A percentile compares a stretch with the other conserved stretches of the same genome.
These are phyloP conservation scores for Curvularia sp. DNA, from an alignment of 2,329 filamentous ascomycete species.

Conservation along the genomic window DNA sequence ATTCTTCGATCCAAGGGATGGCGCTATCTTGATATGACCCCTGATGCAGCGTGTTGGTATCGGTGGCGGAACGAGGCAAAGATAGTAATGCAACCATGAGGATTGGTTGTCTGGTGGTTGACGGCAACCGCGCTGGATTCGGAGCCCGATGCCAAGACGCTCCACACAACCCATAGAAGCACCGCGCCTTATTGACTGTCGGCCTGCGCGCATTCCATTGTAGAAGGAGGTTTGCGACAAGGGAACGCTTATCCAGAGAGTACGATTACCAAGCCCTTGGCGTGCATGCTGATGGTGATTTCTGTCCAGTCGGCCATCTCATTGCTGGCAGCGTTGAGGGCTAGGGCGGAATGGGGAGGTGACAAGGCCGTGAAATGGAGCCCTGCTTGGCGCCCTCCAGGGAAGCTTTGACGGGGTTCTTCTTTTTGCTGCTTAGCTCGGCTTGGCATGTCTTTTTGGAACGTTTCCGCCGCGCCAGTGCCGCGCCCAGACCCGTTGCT, in stretches of 20 bases:
- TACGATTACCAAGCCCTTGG: slow-evolving; percentile 29
- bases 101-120: background rate
- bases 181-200: slow-evolving; percentile 15
- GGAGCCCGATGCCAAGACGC: background rate
- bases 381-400: slow-evolving; percentile 10
- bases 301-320: slow-evolving; percentile 1
- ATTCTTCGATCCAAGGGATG: background rate
- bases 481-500: slow-evolving; percentile 22
- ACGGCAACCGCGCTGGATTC: background rate
- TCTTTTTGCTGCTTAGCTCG: slow-evolving; percentile 30
- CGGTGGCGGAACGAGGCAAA: background rate
- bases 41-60: background rate
- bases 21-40: background rate
- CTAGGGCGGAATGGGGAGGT: slow-evolving; percentile 17
- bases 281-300: slow-evolving; percentile 12
- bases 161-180: background rate
- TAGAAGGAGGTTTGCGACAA: slow-evolving; percentile 17
- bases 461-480: slow-evolving; percentile 22
- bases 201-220: slow-evolving; percentile 15
- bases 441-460: slow-evolving; percentile 33
- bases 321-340: background rate
- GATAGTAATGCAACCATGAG: background rate
- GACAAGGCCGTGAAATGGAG: slow-evolving; percentile 12
- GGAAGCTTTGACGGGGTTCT: slow-evolving; percentile 28
- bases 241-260: slow-evolving; percentile 26